A percentile compares a stretch with the other conserved stretches of the same genome.
These are phyloP conservation scores for Hyphodiscus sp. DNA, from an alignment of 2,329 filamentous ascomycete species.

Conservation along the genomic window DNA sequence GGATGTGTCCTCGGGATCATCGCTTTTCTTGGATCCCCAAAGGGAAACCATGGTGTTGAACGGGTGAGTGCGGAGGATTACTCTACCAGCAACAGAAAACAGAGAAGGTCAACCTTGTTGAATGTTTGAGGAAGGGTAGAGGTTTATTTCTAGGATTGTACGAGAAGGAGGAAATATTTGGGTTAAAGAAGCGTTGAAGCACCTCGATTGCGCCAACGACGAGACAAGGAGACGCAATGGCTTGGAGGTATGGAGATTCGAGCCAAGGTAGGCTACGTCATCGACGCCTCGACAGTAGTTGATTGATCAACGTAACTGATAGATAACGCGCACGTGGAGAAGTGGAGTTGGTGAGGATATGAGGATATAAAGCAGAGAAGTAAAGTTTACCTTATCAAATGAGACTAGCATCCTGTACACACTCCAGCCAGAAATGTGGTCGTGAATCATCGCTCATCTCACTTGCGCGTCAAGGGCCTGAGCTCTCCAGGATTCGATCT, in stretches of 20 bases:
- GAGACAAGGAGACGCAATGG: background rate
- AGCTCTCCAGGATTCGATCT: too few relatives aligned
- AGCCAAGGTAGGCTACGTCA: background rate
- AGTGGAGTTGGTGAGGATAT: too few relatives aligned
- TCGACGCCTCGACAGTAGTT: too few relatives aligned
- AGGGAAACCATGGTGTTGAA: constrained; percentile 41
- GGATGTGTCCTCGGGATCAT: constrained; percentile 22
- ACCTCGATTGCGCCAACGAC: background rate
- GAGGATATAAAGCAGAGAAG: too few relatives aligned
- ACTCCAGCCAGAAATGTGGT: too few relatives aligned
- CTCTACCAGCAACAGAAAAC: background rate
- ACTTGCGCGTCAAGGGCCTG: too few relatives aligned
- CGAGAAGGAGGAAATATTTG: background rate
- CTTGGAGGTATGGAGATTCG: background rate
- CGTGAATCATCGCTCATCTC: too few relatives aligned
- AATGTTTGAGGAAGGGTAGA: background rate
- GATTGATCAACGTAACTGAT: too few relatives aligned
- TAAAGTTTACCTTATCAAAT: too few relatives aligned
- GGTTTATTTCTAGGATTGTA: background rate
- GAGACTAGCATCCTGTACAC: too few relatives aligned
- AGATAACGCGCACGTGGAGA: too few relatives aligned
- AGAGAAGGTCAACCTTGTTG: background rate
- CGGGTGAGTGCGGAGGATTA: too few relatives aligned
- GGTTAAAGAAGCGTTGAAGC: background rate
- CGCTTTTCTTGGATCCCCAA: constrained; percentile 45